Conservation (phyloP, 352 stramenopile genomes). For the Phytopythium vexans region DNA sequence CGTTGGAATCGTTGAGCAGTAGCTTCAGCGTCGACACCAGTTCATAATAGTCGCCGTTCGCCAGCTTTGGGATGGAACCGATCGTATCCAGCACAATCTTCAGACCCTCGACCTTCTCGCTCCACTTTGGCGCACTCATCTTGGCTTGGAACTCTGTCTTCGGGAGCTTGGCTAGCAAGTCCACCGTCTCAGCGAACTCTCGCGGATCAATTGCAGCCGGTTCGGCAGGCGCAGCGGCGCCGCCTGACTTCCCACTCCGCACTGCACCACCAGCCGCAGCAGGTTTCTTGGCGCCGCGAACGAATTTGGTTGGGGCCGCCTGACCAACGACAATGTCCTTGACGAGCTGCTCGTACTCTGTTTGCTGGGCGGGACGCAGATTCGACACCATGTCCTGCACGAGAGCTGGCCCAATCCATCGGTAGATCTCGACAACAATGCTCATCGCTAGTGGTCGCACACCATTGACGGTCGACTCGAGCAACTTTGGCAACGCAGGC, state of each 20-base stretch:
- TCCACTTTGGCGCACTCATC: conserved; percentile 78
- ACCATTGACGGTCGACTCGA: conserved; percentile 80
- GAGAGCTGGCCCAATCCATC: conserved; percentile 71
- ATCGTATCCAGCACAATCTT: conserved; percentile 86
- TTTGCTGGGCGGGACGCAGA: conserved; percentile 78
- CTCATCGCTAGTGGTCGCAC: conserved; percentile 77
- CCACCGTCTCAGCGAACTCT: conserved; percentile 83
- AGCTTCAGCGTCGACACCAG: conserved; percentile 81
- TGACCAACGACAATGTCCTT: conserved; percentile 73
- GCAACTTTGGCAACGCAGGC: conserved; percentile 54
- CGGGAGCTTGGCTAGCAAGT: conserved; percentile 76
- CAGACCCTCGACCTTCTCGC: conserved; percentile 79
- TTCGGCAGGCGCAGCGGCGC: conserved; percentile 5
- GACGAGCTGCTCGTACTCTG: conserved; percentile 72
- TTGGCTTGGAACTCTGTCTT: conserved; percentile 82
- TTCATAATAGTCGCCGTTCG: conserved; percentile 85
- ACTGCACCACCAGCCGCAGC: conserved; percentile 9
- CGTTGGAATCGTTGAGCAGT: conserved; percentile 79
- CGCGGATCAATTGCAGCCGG: conserved; percentile 61
- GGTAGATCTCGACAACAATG: conserved; percentile 77
- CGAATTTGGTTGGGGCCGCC: conserved; percentile 62
- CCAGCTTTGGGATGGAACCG: conserved; percentile 79
- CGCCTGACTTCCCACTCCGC: conserved; percentile 6
- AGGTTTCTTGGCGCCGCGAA: conserved; percentile 54
- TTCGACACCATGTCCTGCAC: conserved; percentile 80